Conservation (phyloP, 2,329 filamentous ascomycete species). For the Cadophora malorum region DNA sequence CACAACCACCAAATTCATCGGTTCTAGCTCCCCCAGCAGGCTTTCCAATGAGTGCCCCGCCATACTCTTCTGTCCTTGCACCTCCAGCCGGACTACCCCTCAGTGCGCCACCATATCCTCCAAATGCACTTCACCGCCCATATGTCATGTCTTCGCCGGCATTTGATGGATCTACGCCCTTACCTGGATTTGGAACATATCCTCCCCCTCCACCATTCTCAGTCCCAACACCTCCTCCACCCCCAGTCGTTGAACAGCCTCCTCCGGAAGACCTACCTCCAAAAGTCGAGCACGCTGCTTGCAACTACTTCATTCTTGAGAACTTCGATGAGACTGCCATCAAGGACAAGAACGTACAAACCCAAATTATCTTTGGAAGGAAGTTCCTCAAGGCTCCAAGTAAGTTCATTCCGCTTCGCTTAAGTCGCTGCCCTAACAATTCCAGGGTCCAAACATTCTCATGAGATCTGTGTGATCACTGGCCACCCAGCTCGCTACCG, state of each 20-base stretch:
- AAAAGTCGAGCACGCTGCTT: slow-evolving; percentile 57
- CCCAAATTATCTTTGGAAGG: slow-evolving; percentile 61
- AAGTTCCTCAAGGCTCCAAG: slow-evolving; percentile 54
- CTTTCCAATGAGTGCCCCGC: slow-evolving; percentile 34
- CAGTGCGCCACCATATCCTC: slow-evolving; percentile 34
- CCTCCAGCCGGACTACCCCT: slow-evolving; percentile 35
- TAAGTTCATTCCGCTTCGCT: slow-evolving; percentile 43
- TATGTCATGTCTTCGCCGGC: slow-evolving; percentile 33
- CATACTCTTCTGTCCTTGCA: slow-evolving; percentile 32
- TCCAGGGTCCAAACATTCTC: slow-evolving; percentile 31
- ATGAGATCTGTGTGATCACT: slow-evolving; percentile 79
- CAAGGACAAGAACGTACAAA: slow-evolving; percentile 60
- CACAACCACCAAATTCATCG: slow-evolving; percentile 33
- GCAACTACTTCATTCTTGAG: slow-evolving; percentile 64
- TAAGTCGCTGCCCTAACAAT: slow-evolving; percentile 31
- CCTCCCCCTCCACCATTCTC: slow-evolving; percentile 25
- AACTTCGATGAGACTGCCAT: slow-evolving; percentile 57
- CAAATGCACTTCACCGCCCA: slow-evolving; percentile 25
- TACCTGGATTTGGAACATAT: slow-evolving; percentile 45
- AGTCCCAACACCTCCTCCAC: slow-evolving; percentile 33
- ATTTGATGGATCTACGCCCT: slow-evolving; percentile 41
- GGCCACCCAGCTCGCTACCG: slow-evolving; percentile 80
- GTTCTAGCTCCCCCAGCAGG: slow-evolving; percentile 37
- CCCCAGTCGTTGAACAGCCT: slow-evolving; percentile 33
- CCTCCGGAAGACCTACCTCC: slow-evolving; percentile 31